phyloP scores from a whole-genome alignment of 306 rosid species.

The Hippophae gyantsensis region DNA sequence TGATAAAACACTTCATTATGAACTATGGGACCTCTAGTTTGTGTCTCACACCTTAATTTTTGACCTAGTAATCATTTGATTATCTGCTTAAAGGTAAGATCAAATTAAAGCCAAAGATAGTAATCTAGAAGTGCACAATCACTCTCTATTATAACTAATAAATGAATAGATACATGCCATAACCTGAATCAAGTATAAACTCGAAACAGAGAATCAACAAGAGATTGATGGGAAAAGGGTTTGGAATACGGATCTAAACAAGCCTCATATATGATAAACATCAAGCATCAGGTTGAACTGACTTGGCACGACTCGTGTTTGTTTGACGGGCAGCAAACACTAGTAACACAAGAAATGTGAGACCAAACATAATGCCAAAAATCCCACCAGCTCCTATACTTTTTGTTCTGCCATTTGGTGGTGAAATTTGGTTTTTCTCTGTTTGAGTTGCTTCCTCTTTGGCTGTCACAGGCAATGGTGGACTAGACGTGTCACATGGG shows the following conservation, averaged over 20 bases:
- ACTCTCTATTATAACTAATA: not conserved
- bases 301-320: constrained; percentile 35
- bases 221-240: not conserved
- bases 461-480: constrained; percentile 75
- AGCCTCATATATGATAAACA: not conserved
- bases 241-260: not conserved
- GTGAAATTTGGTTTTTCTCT: constrained; percentile 33
- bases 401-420: constrained; percentile 16
- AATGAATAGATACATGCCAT: not conserved
- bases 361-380: constrained; percentile 51
- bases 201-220: not conserved
- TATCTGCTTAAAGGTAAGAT: not conserved
- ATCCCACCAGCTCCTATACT: constrained; percentile 42
- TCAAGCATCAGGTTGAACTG: constrained; percentile 36
- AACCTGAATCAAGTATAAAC: constrained; percentile 1
- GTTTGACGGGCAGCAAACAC: constrained; percentile 41
- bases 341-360: constrained; percentile 46
- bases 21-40: not conserved
- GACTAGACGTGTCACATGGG: constrained; percentile 49
- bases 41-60: not conserved
- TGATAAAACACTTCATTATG: not conserved
- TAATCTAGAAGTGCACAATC: not conserved
- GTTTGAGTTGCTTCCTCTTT: constrained; percentile 47
- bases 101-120: not conserved
- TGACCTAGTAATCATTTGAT: not conserved